Percentiles rank a stretch among this genome's conserved stretches.
Conservation (phyloP, 768 basidiomycete species). For the Phaeotremella fagi region DNA sequence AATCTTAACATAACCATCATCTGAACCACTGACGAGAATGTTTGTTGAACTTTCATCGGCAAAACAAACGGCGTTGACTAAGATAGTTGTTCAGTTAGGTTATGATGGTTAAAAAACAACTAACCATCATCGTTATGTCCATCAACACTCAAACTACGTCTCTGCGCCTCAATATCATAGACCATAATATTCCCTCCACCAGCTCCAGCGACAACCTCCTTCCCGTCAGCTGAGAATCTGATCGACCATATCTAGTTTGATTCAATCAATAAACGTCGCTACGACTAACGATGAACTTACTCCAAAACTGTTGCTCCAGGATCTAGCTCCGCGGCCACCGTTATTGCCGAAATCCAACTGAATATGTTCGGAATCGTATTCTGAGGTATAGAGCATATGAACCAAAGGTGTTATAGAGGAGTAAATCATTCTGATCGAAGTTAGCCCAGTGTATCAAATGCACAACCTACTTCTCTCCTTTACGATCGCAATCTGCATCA, state of each 20-base stretch:
- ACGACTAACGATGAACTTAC: constrained; percentile 29
- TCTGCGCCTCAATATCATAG: constrained; percentile 79
- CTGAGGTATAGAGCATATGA: constrained; percentile 43
- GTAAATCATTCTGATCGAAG: constrained; percentile 70
- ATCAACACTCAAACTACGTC: constrained; percentile 73
- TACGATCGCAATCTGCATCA: constrained; percentile 82
- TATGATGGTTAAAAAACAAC: constrained; percentile 1
- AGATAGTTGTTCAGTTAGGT: not conserved
- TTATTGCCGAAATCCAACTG: constrained; percentile 41
- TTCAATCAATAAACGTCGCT: constrained; percentile 35
- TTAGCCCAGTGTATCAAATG: not conserved
- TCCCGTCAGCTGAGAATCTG: constrained; percentile 91
- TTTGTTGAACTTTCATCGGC: constrained; percentile 90
- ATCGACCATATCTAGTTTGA: constrained; percentile 77
- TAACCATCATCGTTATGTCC: constrained; percentile 73
- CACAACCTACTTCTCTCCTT: constrained; percentile 56
- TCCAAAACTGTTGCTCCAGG: constrained; percentile 37
- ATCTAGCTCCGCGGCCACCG: not conserved
- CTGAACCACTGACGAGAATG: constrained; percentile 88
- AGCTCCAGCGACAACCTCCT: constrained; percentile 90
- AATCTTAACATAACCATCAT: constrained; percentile 90
- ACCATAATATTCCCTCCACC: constrained; percentile 55
- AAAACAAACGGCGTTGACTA: constrained; percentile 87
- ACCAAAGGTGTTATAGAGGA: constrained; percentile 62
- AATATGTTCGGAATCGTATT: constrained; percentile 42